These are phyloP conservation scores for Pluteus cervinus DNA, from an alignment of 768 basidiomycete genomes.

Conservation along the genomic window DNA sequence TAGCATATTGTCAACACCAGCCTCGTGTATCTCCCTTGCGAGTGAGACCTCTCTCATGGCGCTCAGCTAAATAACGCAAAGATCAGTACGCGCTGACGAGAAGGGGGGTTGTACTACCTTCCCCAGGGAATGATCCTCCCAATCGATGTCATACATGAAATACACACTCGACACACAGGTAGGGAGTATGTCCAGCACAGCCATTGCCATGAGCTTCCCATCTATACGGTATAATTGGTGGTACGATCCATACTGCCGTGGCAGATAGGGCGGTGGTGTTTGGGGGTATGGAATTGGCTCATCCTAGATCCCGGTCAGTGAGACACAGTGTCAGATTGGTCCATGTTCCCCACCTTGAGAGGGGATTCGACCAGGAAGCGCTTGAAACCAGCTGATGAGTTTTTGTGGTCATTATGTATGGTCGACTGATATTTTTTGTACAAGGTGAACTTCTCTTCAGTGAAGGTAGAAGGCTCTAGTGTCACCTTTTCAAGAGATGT, in stretches of 20 bases:
- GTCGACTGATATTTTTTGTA: conserved; percentile 72
- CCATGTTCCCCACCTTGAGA: conserved; percentile 44
- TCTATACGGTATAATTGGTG: conserved; percentile 87
- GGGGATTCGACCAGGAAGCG: conserved; percentile 80
- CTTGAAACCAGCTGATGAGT: conserved; percentile 46
- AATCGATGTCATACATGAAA: conserved; percentile 79
- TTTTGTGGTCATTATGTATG: conserved; percentile 67
- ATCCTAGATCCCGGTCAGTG: conserved; percentile 26
- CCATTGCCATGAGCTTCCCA: conserved; percentile 75
- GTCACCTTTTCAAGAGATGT: conserved; percentile 43
- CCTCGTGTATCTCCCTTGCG: conserved; percentile 65
- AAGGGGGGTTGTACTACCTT: conserved; percentile 42
- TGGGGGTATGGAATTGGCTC: conserved; percentile 55
- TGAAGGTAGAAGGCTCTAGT: conserved; percentile 72
- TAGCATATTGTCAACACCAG: conserved; percentile 56
- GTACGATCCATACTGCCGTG: conserved; percentile 82
- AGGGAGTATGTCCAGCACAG: conserved; percentile 88
- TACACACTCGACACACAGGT: conserved; percentile 78
- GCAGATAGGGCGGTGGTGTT: conserved; percentile 50
- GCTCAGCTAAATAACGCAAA: conserved; percentile 49
- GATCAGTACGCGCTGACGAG: not conserved
- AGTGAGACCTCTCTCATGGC: conserved; percentile 79
- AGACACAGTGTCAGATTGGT: not conserved
- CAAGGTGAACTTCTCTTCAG: conserved; percentile 74
- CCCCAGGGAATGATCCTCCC: conserved; percentile 67